These are phyloP conservation scores for Aureobasidium vineae DNA, from an alignment of 2,329 filamentous ascomycete genomes.

Conservation along the genomic window DNA sequence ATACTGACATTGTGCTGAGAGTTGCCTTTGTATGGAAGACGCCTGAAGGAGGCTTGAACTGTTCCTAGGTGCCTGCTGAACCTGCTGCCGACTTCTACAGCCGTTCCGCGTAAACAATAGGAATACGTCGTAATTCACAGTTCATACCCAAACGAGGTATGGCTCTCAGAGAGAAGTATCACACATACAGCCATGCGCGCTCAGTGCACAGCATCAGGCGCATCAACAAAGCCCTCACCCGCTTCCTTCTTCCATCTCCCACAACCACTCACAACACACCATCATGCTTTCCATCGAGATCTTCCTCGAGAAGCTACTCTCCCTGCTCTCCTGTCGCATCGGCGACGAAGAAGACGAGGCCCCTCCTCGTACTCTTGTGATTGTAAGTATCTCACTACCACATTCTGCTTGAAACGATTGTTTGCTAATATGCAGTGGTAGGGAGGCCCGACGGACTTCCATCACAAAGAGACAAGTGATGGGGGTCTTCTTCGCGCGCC, in stretches of 20 bases:
- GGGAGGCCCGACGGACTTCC: slow-evolving; percentile 1
- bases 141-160: neutral
- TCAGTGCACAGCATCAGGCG: neutral
- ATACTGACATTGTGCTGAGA: too few relatives aligned
- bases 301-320: neutral
- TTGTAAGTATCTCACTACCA: neutral
- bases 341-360: neutral
- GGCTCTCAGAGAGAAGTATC: neutral
- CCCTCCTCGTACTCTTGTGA: neutral
- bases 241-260: neutral
- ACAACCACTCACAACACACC: neutral
- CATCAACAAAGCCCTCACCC: neutral
- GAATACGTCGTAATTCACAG: neutral
- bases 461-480: neutral
- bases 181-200: neutral
- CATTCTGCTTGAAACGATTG: too few relatives aligned
- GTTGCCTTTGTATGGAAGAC: too few relatives aligned
- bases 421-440: neutral
- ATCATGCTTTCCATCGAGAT: neutral
- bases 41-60: too few relatives aligned
- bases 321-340: neutral
- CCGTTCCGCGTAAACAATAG: neutral
- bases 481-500: neutral
- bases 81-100: neutral
- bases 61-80: too few relatives aligned